Conservation (phyloP, 2,329 filamentous ascomycete species). For the Microdochium nivale region DNA sequence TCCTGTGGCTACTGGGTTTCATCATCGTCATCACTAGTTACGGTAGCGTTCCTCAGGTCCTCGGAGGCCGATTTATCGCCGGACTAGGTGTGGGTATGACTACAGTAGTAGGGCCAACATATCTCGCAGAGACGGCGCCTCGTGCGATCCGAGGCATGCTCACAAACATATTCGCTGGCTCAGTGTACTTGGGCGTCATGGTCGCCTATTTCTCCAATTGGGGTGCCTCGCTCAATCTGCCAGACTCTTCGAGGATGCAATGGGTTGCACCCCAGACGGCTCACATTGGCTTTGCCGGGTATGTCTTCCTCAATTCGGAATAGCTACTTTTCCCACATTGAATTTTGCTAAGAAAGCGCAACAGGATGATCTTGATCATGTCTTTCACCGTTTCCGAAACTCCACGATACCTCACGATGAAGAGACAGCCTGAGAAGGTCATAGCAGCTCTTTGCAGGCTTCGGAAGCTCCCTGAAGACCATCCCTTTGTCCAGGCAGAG, state of each 20-base stretch:
- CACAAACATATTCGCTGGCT: slow-evolving; percentile 5
- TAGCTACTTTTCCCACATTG: no score
- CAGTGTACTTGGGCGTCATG: slow-evolving; percentile 4
- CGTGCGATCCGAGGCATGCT: slow-evolving; percentile 4
- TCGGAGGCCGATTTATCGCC: slow-evolving; percentile 31
- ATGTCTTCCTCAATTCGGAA: neutral
- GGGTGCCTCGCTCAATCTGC: slow-evolving; percentile 3
- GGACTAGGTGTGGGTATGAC: slow-evolving; percentile 33
- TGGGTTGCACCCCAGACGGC: slow-evolving; percentile 5
- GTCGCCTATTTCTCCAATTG: slow-evolving; percentile 5
- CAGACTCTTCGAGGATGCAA: slow-evolving; percentile 3
- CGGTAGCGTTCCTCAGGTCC: slow-evolving; percentile 12
- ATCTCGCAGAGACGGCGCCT: slow-evolving; percentile 3
- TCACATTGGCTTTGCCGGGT: slow-evolving; percentile 10
- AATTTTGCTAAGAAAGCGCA: no score
- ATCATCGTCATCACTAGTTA: slow-evolving; percentile 7
- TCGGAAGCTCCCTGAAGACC: slow-evolving; percentile 15
- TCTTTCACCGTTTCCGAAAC: slow-evolving; percentile 6
- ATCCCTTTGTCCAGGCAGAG: slow-evolving; percentile 22
- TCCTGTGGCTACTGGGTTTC: slow-evolving; percentile 13
- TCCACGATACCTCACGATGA: slow-evolving; percentile 6
- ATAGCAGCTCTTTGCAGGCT: slow-evolving; percentile 4
- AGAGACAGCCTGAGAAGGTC: slow-evolving; percentile 4
- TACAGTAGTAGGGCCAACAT: slow-evolving; percentile 23
- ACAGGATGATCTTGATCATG: slow-evolving; percentile 2